phyloP scores from a whole-genome alignment of 768 basidiomycete species.

The Suillus subluteus region DNA sequence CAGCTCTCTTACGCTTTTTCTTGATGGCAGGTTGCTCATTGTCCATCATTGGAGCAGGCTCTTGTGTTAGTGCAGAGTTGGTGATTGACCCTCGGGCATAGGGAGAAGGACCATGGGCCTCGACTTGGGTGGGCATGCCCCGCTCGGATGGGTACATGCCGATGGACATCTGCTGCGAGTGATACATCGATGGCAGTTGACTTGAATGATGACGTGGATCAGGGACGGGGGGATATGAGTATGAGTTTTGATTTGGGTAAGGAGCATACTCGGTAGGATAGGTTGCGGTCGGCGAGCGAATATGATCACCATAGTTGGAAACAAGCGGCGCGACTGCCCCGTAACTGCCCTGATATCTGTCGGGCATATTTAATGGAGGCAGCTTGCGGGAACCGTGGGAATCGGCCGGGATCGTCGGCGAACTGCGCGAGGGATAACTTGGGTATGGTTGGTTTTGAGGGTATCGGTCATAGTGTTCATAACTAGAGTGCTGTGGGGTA shows the following conservation, averaged over 20 bases:
- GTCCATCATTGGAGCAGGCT: conserved; percentile 38
- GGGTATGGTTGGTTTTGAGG: conserved; percentile 43
- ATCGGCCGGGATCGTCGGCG: conserved; percentile 50
- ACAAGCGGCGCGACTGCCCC: conserved; percentile 40
- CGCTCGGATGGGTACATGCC: conserved; percentile 36
- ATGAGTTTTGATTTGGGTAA: conserved; percentile 43
- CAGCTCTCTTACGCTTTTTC: conserved; percentile 87
- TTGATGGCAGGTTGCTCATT: conserved; percentile 74
- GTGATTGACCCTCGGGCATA: conserved; percentile 50
- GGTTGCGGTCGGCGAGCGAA: conserved; percentile 67
- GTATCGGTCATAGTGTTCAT: conserved; percentile 62
- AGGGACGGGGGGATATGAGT: conserved; percentile 38
- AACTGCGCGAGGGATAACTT: conserved; percentile 50
- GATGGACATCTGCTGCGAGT: conserved; percentile 34
- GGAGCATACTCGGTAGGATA: conserved; percentile 59
- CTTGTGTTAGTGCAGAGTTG: conserved; percentile 35
- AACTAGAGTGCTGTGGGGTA: conserved; percentile 47
- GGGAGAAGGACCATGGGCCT: conserved; percentile 44
- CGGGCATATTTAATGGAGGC: conserved; percentile 56
- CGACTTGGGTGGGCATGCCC: conserved; percentile 43
- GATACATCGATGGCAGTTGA: conserved; percentile 30
- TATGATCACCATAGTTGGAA: conserved; percentile 40
- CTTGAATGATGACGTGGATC: conserved; percentile 38
- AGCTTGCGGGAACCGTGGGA: conserved; percentile 59
- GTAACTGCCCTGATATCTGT: conserved; percentile 51